Conservation (phyloP, 148 eudicot species). For the Suaeda aralocaspica region DNA sequence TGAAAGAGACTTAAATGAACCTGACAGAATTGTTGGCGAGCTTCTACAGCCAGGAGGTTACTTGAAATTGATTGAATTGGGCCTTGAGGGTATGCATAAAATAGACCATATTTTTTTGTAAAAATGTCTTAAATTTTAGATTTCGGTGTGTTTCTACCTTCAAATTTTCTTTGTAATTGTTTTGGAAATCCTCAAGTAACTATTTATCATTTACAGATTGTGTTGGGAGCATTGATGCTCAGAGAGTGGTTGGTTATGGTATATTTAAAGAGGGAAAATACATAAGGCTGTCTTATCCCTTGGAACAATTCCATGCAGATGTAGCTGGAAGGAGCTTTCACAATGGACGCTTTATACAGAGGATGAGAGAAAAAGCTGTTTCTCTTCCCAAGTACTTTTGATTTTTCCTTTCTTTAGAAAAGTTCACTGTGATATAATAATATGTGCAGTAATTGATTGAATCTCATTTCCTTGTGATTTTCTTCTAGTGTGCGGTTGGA, state of each 20-base stretch:
- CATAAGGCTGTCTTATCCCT: conserved; percentile 57
- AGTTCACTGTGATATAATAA: neutral
- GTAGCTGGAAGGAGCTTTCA: conserved; percentile 81
- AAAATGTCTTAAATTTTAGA: neutral
- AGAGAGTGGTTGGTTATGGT: conserved; percentile 62
- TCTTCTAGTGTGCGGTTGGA: conserved; percentile 53
- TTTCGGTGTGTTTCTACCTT: neutral
- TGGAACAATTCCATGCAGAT: conserved; percentile 49
- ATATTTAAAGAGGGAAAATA: conserved; percentile 63
- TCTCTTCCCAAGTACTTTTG: conserved; percentile 52
- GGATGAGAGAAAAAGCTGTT: conserved; percentile 65
- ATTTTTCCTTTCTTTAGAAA: conserved; percentile 4
- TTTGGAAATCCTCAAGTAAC: neutral
- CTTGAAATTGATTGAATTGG: conserved; percentile 63
- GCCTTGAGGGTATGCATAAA: conserved; percentile 58
- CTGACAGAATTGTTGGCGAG: conserved; percentile 73
- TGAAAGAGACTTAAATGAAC: conserved; percentile 69
- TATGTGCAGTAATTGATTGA: neutral
- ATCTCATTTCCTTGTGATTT: conserved; percentile 1
- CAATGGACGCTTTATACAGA: conserved; percentile 75
- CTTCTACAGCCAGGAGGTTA: conserved; percentile 85
- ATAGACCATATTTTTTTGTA: neutral
- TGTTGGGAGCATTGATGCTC: conserved; percentile 64
- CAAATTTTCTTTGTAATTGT: neutral
- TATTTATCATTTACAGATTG: conserved; percentile 41